These are phyloP conservation scores for Colletotrichum lentis DNA, from an alignment of 2,329 filamentous ascomycete species.

Conservation along the genomic window DNA sequence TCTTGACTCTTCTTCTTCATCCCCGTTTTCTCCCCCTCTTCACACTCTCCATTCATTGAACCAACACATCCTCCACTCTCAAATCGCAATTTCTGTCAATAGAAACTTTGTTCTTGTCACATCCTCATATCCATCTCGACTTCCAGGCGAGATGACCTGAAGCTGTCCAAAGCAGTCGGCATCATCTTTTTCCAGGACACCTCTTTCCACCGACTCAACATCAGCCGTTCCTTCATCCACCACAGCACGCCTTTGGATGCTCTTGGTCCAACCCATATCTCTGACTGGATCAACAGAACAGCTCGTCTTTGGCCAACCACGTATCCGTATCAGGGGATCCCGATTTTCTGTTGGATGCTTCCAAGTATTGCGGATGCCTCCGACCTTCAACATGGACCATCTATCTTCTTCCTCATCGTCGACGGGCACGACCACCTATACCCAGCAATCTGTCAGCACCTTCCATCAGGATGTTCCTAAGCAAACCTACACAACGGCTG, in stretches of 20 bases:
- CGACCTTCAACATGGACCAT: conserved; percentile 45
- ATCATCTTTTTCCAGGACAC: conserved; percentile 6
- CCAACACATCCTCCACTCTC: neutral
- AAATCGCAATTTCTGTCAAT: conserved; percentile 3
- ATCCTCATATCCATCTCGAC: conserved; percentile 12
- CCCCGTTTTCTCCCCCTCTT: neutral
- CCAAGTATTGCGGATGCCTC: conserved; percentile 20
- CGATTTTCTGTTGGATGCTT: conserved; percentile 18
- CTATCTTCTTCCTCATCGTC: conserved; percentile 41
- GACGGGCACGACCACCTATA: conserved; percentile 21
- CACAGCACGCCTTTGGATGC: conserved; percentile 17
- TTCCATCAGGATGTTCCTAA: conserved; percentile 39
- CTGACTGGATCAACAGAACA: conserved; percentile 25
- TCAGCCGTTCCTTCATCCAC: conserved; percentile 16
- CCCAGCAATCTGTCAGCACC: conserved; percentile 29
- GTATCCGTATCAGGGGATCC: conserved; percentile 27
- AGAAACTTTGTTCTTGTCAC: neutral
- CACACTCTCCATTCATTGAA: neutral
- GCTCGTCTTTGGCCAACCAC: conserved; percentile 28
- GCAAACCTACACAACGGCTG: conserved; percentile 63
- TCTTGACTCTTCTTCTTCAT: neutral
- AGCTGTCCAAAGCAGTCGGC: neutral
- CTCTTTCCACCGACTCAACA: conserved; percentile 16
- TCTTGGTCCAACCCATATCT: conserved; percentile 10
- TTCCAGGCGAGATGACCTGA: conserved; percentile 13